Evolutionary conservation across 108 stramenopile species (phyloP).

Genomic region (Nitzschia sp.): DNA sequence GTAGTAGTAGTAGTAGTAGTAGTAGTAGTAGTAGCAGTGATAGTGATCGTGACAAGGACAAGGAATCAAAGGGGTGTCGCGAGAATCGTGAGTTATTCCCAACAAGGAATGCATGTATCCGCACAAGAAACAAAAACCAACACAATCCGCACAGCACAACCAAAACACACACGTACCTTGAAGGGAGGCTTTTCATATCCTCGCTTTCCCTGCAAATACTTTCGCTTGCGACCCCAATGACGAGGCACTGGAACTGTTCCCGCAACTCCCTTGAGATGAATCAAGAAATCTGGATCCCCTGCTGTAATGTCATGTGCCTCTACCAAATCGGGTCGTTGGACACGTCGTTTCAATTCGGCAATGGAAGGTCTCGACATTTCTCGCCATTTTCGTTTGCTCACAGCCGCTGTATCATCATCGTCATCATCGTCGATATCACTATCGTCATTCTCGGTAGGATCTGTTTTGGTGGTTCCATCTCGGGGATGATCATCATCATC

Average conservation of each 20-base stretch:
- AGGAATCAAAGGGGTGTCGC: constrained; percentile 4
- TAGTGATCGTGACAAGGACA: no score
- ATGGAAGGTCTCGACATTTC: constrained; percentile 86
- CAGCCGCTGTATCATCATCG: constrained; percentile 31
- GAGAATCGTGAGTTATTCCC: background rate
- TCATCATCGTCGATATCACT: constrained; percentile 28
- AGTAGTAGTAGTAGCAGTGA: no score
- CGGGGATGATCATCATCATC: constrained; percentile 30
- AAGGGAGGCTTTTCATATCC: constrained; percentile 95
- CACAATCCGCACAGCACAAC: no score
- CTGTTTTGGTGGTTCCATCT: background rate
- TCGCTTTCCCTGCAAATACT: constrained; percentile 96
- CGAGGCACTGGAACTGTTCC: constrained; percentile 95
- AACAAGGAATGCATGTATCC: background rate
- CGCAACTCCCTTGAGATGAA: constrained; percentile 82
- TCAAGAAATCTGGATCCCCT: constrained; percentile 89
- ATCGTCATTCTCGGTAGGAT: constrained; percentile 1
- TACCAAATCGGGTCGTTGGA: constrained; percentile 85
- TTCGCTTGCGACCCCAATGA: constrained; percentile 98
- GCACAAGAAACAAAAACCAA: no score
- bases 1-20: no score
- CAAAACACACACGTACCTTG: constrained; percentile 39
- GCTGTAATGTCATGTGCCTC: constrained; percentile 98
- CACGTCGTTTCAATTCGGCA: constrained; percentile 93
- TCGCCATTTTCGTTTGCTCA: constrained; percentile 88